Base-by-base conservation (phyloP, 2,329 filamentous ascomycete species). In the Magnaporthiopsis incrustans region DNA sequence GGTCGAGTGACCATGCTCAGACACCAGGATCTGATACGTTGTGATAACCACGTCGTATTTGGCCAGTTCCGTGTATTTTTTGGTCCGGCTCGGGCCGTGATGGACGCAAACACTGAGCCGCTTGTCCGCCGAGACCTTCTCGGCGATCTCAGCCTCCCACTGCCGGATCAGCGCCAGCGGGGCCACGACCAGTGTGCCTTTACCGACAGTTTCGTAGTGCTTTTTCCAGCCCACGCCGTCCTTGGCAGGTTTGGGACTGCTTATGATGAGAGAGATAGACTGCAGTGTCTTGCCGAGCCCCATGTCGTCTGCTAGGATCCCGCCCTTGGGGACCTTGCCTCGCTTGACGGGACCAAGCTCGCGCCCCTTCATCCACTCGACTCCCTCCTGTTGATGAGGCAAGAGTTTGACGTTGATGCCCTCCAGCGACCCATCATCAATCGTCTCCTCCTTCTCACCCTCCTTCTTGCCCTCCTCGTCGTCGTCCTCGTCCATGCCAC, bases 231-330 rank as follows among this genome's bases (percentile, higher is more conserved):
- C 80, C 53, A 84, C 79, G 6, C 81, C 79, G 22, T 84, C 81
- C 58, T 83, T 82, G 65, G 81, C 77, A 3, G 90, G 88, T 70
- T 89, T 91, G 25, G 86, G 85, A 71, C 98, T 97, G 64, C 84
- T 89, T 53, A 99, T 81, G 57, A 99, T 89, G 38, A 98, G 82
- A 1, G 94, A 88, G 65, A 99, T 90, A 1, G 93, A 92, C 77
- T 99, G 95, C 18, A 99, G 84, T 0, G 95, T 99, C 81, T 99
- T 99, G 65, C 95, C 95, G 18, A 98, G 80, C 68, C 94, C 94
- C 94, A 98, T 96, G 73, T 99, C 95, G 71, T 99, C 95, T 25
- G 95, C 95, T 50, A 99, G 83, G 67, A 99, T 96, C 25, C 95
- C 95, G 50, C 95, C 95, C 70, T 96, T 95, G 35, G 94, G 92